phyloP scores from a whole-genome alignment of 2,329 filamentous ascomycete species.

The Moelleriella libera region DNA sequence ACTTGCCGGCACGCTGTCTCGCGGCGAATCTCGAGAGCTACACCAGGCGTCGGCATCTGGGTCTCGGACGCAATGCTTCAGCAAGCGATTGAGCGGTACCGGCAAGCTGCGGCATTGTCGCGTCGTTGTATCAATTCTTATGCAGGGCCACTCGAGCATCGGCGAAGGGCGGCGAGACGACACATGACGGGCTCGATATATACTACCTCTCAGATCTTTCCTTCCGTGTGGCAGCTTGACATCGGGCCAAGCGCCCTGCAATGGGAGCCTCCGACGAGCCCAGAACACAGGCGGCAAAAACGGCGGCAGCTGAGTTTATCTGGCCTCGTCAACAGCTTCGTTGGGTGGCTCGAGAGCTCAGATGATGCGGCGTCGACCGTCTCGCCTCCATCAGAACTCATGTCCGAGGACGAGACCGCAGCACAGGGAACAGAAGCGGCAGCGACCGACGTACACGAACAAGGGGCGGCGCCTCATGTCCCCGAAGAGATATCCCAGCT shows the following conservation, averaged over 20 bases:
- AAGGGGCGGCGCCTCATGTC: background rate
- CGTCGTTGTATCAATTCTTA: conserved; percentile 24
- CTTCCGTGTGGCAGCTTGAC: conserved; percentile 32
- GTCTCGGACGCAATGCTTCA: conserved; percentile 18
- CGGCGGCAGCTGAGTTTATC: conserved; percentile 7
- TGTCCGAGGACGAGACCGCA: background rate
- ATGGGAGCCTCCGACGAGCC: conserved; percentile 33
- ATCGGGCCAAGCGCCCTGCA: conserved; percentile 31
- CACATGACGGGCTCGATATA: conserved; percentile 37
- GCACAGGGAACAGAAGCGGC: background rate
- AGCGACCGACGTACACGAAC: background rate
- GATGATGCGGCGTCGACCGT: background rate
- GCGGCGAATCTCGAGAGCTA: conserved; percentile 4
- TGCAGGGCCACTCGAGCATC: conserved; percentile 40
- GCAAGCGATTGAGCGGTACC: conserved; percentile 16
- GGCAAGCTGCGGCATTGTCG: conserved; percentile 7
- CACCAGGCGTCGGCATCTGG: conserved; percentile 13
- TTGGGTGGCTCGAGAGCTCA: conserved; percentile 14
- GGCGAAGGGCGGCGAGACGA: conserved; percentile 36
- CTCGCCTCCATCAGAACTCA: background rate
- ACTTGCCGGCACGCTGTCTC: conserved; percentile 12
- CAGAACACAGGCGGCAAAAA: conserved; percentile 12
- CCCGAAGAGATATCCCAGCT: conserved; percentile 6
- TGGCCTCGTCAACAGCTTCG: conserved; percentile 12
- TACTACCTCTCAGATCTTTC: conserved; percentile 20